Evolutionary conservation across 495 filamentous ascomycete genomes (phyloP).

Genomic region (Talaromyces ruber): DNA sequence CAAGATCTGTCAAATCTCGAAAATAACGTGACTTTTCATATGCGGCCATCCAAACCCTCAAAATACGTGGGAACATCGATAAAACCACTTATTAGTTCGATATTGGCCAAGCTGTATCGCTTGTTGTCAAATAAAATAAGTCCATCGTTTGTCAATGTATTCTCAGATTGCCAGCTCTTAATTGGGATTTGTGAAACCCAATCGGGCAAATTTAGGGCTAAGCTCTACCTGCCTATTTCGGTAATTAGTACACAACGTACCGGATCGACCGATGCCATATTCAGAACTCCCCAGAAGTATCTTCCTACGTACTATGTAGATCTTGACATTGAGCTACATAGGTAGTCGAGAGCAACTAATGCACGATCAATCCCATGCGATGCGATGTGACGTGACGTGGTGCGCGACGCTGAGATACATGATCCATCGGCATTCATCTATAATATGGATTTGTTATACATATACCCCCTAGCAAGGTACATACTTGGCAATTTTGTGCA

Average conservation of each 20-base stretch:
- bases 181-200: not conserved
- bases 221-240: not conserved
- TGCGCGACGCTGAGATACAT: not conserved
- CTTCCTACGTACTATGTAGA: not conserved
- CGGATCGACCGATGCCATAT: not conserved
- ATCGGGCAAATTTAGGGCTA: not conserved
- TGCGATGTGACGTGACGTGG: not conserved
- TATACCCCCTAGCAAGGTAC: not conserved
- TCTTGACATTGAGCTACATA: not conserved
- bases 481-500: not conserved
- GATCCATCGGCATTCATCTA: not conserved
- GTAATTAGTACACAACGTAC: not conserved
- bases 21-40: no score
- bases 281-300: not conserved
- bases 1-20: no score
- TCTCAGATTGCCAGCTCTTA: no score
- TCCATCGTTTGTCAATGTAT: no score
- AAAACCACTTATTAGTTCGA: no score
- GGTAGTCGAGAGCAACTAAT: not conserved
- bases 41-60: no score
- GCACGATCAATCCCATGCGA: not conserved
- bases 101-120: no score
- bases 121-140: no score
- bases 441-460: not conserved
- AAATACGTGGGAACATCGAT: no score